phyloP scores from a whole-genome alignment of 148 eudicot species.

The Rhododendron mucronatum region DNA sequence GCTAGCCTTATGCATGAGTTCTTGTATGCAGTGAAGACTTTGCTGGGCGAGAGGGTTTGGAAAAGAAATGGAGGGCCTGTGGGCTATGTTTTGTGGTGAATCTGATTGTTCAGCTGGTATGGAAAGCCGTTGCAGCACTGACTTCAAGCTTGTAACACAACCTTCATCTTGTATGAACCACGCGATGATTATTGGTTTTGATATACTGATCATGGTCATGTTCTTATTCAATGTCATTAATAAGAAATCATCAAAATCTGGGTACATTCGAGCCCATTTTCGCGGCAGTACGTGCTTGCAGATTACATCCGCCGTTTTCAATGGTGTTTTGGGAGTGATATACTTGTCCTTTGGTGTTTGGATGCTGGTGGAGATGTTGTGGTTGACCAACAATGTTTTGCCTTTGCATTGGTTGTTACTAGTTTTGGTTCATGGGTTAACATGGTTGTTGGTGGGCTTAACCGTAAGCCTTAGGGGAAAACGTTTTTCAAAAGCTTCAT shows the following conservation, averaged over 20 bases:
- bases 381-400: conserved; percentile 23
- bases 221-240: conserved; percentile 36
- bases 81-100: conserved; percentile 44
- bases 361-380: conserved; percentile 35
- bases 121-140: conserved; percentile 33
- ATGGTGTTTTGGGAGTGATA: conserved; percentile 52
- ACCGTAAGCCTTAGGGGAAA: conserved; percentile 40
- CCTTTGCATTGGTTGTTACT: conserved; percentile 61
- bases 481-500: conserved; percentile 17
- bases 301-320: conserved; percentile 43
- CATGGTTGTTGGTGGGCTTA: conserved; percentile 50
- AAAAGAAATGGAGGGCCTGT: conserved; percentile 32
- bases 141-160: conserved; percentile 29
- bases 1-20: background rate
- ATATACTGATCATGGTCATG: conserved; percentile 47
- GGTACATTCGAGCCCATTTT: conserved; percentile 10
- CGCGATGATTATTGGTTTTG: conserved; percentile 43
- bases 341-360: conserved; percentile 46
- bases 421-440: conserved; percentile 44
- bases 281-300: conserved; percentile 35
- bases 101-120: conserved; percentile 25
- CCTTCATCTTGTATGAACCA: conserved; percentile 88
- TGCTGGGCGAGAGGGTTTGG: background rate
- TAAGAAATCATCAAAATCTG: conserved; percentile 31
- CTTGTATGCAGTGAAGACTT: background rate